Evolutionary conservation across 208 protist genomes (phyloP).

Genomic region (Herpetomonas samuelpessoai): DNA sequence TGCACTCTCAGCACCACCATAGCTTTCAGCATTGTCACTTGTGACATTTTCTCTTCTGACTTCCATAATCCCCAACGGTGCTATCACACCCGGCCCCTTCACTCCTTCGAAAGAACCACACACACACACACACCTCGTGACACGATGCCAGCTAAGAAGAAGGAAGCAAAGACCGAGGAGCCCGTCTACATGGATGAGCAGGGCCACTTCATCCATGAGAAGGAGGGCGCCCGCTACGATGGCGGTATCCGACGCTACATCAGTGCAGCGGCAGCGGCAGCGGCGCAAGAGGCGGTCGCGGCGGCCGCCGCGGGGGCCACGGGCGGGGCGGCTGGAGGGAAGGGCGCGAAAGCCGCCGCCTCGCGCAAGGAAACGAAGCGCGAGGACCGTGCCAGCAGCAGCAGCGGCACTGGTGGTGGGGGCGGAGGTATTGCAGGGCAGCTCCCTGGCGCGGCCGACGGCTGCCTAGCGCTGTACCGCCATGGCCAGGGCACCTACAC

Average conservation of each 20-base stretch:
- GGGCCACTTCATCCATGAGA: constrained; percentile 69
- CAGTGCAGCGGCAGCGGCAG: background rate
- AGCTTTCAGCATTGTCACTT: too few relatives aligned
- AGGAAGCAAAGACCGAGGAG: constrained; percentile 73
- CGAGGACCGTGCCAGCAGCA: background rate
- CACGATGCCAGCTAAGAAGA: constrained; percentile 85
- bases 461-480: constrained; percentile 30
- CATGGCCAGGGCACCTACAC: constrained; percentile 73
- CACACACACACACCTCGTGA: too few relatives aligned
- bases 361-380: background rate
- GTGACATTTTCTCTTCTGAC: too few relatives aligned
- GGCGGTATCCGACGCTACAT: constrained; percentile 61
- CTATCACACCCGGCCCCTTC: too few relatives aligned
- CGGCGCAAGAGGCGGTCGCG: constrained; percentile 4
- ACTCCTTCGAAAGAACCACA: too few relatives aligned
- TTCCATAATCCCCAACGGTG: too few relatives aligned
- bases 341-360: too few relatives aligned
- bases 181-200: constrained; percentile 69
- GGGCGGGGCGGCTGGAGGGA: constrained; percentile 4
- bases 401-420: background rate
- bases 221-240: constrained; percentile 49
- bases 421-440: constrained; percentile 2
- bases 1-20: too few relatives aligned
- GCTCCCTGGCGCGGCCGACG: background rate
- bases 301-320: background rate